phyloP scores from a whole-genome alignment of 2,329 filamentous ascomycete species.

The Aspergillus neotritici region DNA sequence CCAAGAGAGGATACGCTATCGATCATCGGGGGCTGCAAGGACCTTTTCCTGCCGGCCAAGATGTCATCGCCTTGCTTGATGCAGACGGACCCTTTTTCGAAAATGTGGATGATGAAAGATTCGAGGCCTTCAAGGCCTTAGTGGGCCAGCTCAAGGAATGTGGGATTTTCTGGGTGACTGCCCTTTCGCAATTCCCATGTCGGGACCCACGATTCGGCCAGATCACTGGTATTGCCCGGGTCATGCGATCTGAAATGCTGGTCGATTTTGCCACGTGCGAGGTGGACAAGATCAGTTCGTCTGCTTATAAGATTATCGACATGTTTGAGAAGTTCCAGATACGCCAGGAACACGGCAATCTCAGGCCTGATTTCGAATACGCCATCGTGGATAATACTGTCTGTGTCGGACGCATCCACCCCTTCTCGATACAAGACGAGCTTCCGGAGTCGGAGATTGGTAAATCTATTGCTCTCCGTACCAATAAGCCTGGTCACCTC shows the following conservation, averaged over 20 bases:
- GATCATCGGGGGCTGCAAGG: no score
- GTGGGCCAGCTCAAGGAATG: not conserved
- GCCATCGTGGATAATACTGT: slow-evolving; percentile 9
- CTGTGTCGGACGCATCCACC: slow-evolving; percentile 9
- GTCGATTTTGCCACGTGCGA: slow-evolving; percentile 24
- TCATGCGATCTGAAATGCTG: slow-evolving; percentile 23
- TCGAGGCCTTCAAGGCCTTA: no score
- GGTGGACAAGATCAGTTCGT: slow-evolving; percentile 8
- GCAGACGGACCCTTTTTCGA: no score
- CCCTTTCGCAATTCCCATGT: slow-evolving; percentile 16
- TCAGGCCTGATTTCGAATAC: slow-evolving; percentile 19
- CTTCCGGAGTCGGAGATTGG: no score
- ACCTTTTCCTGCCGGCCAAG: no score
- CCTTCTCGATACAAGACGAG: no score
- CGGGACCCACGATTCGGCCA: slow-evolving; percentile 25
- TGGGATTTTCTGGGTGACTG: slow-evolving; percentile 28
- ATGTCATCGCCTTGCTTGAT: no score
- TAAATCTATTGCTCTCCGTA: slow-evolving; percentile 11
- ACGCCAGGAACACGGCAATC: no score
- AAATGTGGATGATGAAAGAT: not conserved
- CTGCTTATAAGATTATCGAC: slow-evolving; percentile 7
- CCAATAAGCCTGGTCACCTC: slow-evolving; percentile 17
- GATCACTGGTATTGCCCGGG: slow-evolving; percentile 24
- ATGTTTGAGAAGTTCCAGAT: slow-evolving; percentile 11
- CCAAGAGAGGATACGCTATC: no score